Evolutionary conservation across 352 stramenopile species (phyloP), one percentile per base, ranked within the genome.

Genomic region (Elongisporangium prolatum): DNA sequence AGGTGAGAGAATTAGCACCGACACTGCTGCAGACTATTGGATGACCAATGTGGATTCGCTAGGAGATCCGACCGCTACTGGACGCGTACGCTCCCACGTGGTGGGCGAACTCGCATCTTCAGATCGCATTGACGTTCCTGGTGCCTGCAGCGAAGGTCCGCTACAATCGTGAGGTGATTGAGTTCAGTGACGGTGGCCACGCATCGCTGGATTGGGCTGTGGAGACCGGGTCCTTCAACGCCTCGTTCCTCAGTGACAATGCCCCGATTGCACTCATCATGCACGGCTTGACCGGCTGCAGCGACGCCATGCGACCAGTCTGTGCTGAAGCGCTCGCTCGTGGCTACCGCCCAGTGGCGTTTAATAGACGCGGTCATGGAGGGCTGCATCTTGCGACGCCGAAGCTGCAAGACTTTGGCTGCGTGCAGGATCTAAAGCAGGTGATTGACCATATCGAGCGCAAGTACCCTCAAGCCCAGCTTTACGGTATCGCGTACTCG

Each of bases 311-410:
- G 64, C 60, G 64, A 20, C 69, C 66, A 34, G 59, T 72, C 6
- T 77, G 72, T 53, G 63, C 63, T 49, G 72, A 74, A 20, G 72
- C 72, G 16, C 50, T 77, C 4, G n/a, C 47, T 2, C 63, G 57
- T 28, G 74, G 74, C 21, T 83, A 71, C 57, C 68, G 74, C 7
- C 74, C 74, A 11, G 71, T 83, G n/a, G 74, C 72, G 21, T 79
- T 80, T 48, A 83, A 83, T 66, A 83, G 80, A 57, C 74, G 74
- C 52, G 74, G 74, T 20, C 74, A 83, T 54, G 74, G 74, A 28
- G 72, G 69, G 49, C 57, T 76, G 20, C 13, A 48, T 48, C 61
- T 81, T 28, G 38, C 66, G 37, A 77, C 67, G 25, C 72, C 72
- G 14, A 67, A 60, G 50, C 64, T 81, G 11, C 72, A 81, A 54